Conservation (phyloP, 139 green algal species). For the Mychonastes homosphaera region DNA sequence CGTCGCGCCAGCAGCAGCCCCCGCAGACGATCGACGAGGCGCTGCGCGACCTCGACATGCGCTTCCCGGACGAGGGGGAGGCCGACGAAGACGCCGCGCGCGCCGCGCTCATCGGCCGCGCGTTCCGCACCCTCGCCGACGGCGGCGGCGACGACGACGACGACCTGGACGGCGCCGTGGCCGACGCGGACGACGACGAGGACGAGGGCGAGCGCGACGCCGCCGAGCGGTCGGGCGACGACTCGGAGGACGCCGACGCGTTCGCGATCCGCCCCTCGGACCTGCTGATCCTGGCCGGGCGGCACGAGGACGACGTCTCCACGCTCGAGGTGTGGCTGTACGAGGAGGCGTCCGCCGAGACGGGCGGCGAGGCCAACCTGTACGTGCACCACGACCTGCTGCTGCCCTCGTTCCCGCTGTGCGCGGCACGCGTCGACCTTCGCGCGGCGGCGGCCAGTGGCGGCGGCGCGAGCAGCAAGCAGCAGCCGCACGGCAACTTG, state of each 20-base stretch:
- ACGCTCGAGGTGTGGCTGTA: constrained; percentile 95
- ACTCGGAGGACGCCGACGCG: constrained; percentile 51
- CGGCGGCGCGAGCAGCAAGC: background rate
- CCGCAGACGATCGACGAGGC: too few relatives aligned
- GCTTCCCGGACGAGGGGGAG: constrained; percentile 44
- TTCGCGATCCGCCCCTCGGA: constrained; percentile 60
- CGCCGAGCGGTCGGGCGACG: too few relatives aligned
- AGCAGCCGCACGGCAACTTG: constrained; percentile 63
- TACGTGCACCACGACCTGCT: constrained; percentile 96
- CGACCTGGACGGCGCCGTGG: constrained; percentile 55
- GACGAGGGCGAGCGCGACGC: constrained; percentile 58
- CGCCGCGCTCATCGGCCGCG: constrained; percentile 2
- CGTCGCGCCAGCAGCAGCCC: too few relatives aligned
- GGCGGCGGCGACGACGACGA: constrained; percentile 37
- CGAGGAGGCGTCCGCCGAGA: constrained; percentile 58
- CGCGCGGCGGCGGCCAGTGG: constrained; percentile 22
- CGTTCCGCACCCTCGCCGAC: constrained; percentile 13
- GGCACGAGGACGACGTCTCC: constrained; percentile 88
- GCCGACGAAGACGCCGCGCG: background rate
- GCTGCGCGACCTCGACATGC: constrained; percentile 25
- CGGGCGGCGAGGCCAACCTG: constrained; percentile 52
- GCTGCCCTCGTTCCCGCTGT: constrained; percentile 87
- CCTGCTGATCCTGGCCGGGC: constrained; percentile 77
- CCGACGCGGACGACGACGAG: constrained; percentile 30
- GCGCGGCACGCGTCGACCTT: constrained; percentile 78